Evolutionary conservation across 2,329 filamentous ascomycete species (phyloP), one percentile per base, ranked within the genome.

Genomic region (Ophiobolus disseminans): DNA sequence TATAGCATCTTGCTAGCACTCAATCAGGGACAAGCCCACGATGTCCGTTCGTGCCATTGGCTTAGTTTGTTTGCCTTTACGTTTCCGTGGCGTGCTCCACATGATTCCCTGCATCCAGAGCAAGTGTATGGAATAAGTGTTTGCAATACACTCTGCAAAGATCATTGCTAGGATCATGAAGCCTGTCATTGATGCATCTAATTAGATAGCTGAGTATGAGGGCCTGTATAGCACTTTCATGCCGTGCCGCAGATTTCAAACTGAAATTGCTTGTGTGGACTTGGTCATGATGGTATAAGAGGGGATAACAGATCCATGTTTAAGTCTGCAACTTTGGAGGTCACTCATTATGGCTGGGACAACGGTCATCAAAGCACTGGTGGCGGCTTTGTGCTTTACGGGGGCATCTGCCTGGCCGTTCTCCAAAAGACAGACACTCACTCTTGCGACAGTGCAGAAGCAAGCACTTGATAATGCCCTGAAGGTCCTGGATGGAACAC

Each of bases 381-480:
- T 60, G 52, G 62, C 62, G 45, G 61, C 55, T 16, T 40, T 66
- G 35, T 60, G 51, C 39, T 60, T 60, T 43, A 60, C 57, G 8
- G 45, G 50, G 21, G 45, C 50, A 28, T 55, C 48, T 17, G 56
- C 63, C 2, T 62, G 47, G 46, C 63, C 62, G 1, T 60, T 58
- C 17, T 17, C 37, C 17, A 61, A 54, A 40, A 55, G 60, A 25
- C 63, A 66, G 47, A 41, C 41, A n/a, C 48, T 63, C 17, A 57
- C 58, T 4, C 57, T 60, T 51, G 63, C 61, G 11, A 44, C 56
- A 5, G 60, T 70, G 26, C 57, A 65, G 44, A 58, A 58, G 26
- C 60, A 68, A 48, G 64, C 65, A 19, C 54, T 65, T 8, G 50
- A 53, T 4, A 70, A 68, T 32, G 59, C 65, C 3, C 55, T 62